phyloP scores from a whole-genome alignment of 257 asterid genomes.

The Schizonepeta tenuifolia region DNA sequence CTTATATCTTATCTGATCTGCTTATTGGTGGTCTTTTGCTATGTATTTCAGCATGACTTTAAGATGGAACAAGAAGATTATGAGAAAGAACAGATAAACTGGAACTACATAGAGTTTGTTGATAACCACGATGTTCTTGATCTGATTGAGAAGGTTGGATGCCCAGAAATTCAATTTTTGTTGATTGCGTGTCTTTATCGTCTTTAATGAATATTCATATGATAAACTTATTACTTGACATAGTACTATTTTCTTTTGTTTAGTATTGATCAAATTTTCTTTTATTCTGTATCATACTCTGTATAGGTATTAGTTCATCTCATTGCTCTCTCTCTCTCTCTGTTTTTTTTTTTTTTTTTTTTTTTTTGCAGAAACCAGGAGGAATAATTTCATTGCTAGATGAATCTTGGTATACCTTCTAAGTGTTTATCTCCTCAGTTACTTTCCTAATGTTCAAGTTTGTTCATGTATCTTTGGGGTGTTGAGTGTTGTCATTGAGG shows the following conservation, averaged over 20 bases:
- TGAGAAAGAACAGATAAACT: slow-evolving; percentile 91
- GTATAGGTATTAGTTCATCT: slow-evolving; percentile 18
- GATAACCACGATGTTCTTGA: slow-evolving; percentile 99
- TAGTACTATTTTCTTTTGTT: slow-evolving; percentile 3
- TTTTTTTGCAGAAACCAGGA: slow-evolving; percentile 89
- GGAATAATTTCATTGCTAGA: slow-evolving; percentile 96
- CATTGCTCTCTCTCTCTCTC: too few species aligned
- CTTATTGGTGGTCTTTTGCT: slow-evolving; percentile 37
- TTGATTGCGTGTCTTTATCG: slow-evolving; percentile 18
- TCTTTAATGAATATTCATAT: slow-evolving; percentile 20
- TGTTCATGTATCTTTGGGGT: slow-evolving; percentile 2
- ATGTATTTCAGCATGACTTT: slow-evolving; percentile 84
- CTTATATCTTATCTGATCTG: slow-evolving; percentile 22
- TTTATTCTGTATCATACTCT: slow-evolving; percentile 13
- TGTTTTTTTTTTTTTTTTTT: too few species aligned
- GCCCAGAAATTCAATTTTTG: slow-evolving; percentile 11
- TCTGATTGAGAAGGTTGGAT: slow-evolving; percentile 89
- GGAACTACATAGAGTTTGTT: slow-evolving; percentile 99
- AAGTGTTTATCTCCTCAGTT: slow-evolving; percentile 20
- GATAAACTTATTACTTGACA: slow-evolving; percentile 19
- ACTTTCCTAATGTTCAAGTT: slow-evolving; percentile 17
- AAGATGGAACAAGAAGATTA: slow-evolving; percentile 99
- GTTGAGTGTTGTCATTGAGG: slow-evolving; percentile 12
- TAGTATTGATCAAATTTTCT: neutral
- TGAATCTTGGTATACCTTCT: slow-evolving; percentile 87